phyloP scores from a whole-genome alignment of 306 rosid genomes.

The Acacia crassicarpa region DNA sequence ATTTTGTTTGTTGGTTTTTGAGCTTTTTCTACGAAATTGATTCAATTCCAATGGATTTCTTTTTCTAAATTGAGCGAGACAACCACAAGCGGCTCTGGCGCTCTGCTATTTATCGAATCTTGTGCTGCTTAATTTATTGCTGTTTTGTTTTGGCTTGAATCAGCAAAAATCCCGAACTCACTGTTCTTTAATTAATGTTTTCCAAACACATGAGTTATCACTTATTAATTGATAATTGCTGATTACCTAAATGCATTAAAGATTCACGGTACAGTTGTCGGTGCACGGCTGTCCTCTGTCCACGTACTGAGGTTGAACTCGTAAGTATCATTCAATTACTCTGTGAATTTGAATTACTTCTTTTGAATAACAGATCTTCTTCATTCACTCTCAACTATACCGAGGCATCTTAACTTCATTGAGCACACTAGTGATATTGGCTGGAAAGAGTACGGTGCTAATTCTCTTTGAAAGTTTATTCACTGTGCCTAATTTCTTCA shows the following conservation, averaged over 20 bases:
- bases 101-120: conserved; percentile 4
- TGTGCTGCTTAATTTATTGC: neutral
- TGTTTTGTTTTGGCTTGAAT: conserved; percentile 19
- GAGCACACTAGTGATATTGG: conserved; percentile 82
- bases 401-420: conserved; percentile 53
- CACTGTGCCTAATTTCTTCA: neutral
- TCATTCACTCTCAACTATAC: conserved; percentile 43
- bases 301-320: neutral
- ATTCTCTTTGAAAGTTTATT: neutral
- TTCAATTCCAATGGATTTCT: neutral
- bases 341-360: neutral
- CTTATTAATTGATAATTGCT: neutral
- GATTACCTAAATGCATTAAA: conserved; percentile 16
- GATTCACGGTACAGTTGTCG: neutral
- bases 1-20: conserved; percentile 17
- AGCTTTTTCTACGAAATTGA: conserved; percentile 8
- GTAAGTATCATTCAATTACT: neutral
- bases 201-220: conserved; percentile 9
- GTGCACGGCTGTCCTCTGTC: conserved; percentile 1
- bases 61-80: neutral
- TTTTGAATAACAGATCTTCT: conserved; percentile 42
- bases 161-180: neutral
- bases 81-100: neutral
- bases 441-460: conserved; percentile 70
- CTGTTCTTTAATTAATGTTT: neutral